These are phyloP conservation scores for Galerina sulciceps DNA, from an alignment of 768 basidiomycete genomes.

Conservation along the genomic window DNA sequence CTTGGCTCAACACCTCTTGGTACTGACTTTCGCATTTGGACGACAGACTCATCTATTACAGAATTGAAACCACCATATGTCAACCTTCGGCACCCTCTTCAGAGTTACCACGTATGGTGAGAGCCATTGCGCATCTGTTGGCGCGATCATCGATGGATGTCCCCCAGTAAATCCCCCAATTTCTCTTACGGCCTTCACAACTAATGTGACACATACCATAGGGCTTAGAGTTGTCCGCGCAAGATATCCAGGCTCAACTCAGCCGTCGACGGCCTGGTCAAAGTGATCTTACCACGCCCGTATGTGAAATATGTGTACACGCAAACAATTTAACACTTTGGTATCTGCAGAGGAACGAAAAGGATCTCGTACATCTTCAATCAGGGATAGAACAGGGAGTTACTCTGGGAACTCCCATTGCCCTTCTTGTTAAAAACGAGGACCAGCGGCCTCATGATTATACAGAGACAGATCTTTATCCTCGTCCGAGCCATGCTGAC, in stretches of 20 bases:
- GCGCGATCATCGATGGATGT: slow-evolving; percentile 96
- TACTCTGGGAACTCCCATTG: slow-evolving; percentile 97
- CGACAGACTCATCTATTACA: background rate
- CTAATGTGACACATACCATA: slow-evolving; percentile 32
- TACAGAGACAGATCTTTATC: slow-evolving; percentile 96
- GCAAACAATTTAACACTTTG: background rate
- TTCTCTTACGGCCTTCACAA: background rate
- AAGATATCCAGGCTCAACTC: slow-evolving; percentile 91
- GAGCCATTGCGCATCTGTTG: slow-evolving; percentile 96
- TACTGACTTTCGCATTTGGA: background rate
- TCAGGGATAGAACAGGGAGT: slow-evolving; percentile 93
- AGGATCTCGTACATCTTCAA: slow-evolving; percentile 91
- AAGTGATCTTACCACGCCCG: slow-evolving; percentile 95
- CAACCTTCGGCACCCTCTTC: slow-evolving; percentile 89
- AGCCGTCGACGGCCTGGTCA: slow-evolving; percentile 93
- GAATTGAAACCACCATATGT: slow-evolving; percentile 49
- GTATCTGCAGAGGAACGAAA: slow-evolving; percentile 81
- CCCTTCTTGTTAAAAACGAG: slow-evolving; percentile 95
- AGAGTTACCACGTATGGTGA: slow-evolving; percentile 98
- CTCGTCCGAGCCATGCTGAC: slow-evolving; percentile 96
- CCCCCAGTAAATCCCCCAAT: slow-evolving; percentile 70
- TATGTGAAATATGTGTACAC: slow-evolving; percentile 37
- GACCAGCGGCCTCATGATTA: slow-evolving; percentile 99
- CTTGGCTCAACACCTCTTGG: background rate
- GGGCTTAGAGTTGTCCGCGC: slow-evolving; percentile 80